Conservation (phyloP, 176 grass and related monocot genomes). For the Thalia dealbata region DNA sequence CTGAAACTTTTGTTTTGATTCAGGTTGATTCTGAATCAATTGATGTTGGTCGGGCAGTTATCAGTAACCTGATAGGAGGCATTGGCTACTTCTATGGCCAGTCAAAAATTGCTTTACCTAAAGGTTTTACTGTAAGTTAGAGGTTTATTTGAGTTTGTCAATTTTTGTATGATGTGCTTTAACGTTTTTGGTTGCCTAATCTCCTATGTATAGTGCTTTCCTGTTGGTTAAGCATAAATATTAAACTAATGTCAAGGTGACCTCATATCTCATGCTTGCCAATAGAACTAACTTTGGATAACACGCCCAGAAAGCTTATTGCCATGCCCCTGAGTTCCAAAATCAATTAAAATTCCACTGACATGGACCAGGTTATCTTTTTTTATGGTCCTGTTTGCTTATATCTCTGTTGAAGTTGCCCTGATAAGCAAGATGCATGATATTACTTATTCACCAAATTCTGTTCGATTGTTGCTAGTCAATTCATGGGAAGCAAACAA, state of each 20-base stretch:
- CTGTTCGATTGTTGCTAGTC: background rate
- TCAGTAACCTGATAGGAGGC: slow-evolving; percentile 79
- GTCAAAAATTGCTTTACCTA: slow-evolving; percentile 82
- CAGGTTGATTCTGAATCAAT: slow-evolving; percentile 52
- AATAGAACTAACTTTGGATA: background rate
- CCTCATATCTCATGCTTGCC: background rate
- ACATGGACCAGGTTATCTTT: background rate
- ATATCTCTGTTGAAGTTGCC: background rate
- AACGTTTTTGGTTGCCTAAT: background rate
- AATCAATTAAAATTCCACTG: background rate
- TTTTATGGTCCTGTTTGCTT: background rate
- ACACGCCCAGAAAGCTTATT: background rate
- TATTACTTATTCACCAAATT: background rate
- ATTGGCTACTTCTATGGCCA: slow-evolving; percentile 95
- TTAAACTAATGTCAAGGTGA: background rate
- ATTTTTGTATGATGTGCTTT: background rate
- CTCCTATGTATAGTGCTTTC: background rate
- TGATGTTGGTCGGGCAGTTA: slow-evolving; percentile 62
- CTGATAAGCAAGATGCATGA: background rate
- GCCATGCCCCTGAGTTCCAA: background rate
- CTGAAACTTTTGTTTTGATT: slow-evolving; percentile 5
- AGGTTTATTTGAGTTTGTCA: slow-evolving; percentile 22
- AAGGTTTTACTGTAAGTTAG: slow-evolving; percentile 78
- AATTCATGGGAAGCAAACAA: background rate
- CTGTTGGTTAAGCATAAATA: background rate